Evolutionary conservation across 2,329 filamentous ascomycete species (phyloP).

Genomic region (Sarocladium brachiariae): DNA sequence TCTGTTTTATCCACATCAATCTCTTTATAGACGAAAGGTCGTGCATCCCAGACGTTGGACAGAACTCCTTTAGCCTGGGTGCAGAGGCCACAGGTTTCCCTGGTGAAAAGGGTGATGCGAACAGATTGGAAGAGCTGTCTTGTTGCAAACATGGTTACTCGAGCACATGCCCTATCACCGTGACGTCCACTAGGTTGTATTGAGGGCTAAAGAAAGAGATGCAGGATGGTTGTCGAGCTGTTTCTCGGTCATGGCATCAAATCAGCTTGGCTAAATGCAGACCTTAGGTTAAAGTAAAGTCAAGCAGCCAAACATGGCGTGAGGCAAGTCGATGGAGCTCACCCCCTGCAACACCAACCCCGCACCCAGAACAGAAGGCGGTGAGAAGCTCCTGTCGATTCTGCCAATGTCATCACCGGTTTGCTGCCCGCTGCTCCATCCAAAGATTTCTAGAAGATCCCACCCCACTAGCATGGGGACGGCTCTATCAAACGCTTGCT

Average conservation of each 20-base stretch:
- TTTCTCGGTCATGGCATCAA: no score
- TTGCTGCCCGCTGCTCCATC: slow-evolving; percentile 11
- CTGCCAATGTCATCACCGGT: slow-evolving; percentile 9
- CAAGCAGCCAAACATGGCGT: not conserved
- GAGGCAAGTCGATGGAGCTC: not conserved
- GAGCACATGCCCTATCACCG: no score
- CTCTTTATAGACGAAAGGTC: slow-evolving; percentile 63
- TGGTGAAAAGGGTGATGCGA: slow-evolving; percentile 69
- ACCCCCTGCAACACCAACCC: not conserved
- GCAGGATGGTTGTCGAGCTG: no score
- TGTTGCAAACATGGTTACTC: slow-evolving; percentile 43
- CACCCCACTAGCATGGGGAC: slow-evolving; percentile 22
- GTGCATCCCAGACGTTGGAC: slow-evolving; percentile 57
- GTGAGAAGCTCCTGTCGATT: slow-evolving; percentile 18
- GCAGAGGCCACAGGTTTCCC: slow-evolving; percentile 66
- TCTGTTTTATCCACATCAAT: slow-evolving; percentile 61
- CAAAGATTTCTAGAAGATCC: slow-evolving; percentile 33
- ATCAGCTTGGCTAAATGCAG: no score
- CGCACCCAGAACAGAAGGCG: slow-evolving; percentile 20
- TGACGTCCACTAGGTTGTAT: no score
- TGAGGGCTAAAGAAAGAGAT: no score
- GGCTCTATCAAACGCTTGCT: not conserved
- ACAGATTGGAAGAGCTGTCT: slow-evolving; percentile 44
- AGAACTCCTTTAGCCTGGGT: slow-evolving; percentile 60
- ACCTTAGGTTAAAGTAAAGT: not conserved